Evolutionary conservation across 208 protist genomes (phyloP).

Genomic region (Histomonas meleagridis): DNA sequence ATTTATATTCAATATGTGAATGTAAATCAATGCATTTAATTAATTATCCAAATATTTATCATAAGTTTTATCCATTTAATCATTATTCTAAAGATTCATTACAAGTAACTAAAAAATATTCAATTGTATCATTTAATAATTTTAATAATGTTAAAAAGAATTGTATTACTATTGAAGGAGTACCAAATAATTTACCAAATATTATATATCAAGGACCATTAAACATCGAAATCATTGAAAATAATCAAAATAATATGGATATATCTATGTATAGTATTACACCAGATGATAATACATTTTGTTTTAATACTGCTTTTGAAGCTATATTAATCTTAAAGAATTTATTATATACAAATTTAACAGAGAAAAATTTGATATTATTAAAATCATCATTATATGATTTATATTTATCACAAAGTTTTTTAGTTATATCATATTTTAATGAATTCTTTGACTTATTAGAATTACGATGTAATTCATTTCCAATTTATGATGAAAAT

Average conservation of each 20-base stretch:
- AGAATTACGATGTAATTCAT: constrained; percentile 27
- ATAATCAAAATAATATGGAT: neutral
- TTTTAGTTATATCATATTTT: neutral
- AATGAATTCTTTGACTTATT: neutral
- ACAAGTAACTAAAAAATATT: neutral
- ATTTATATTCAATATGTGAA: neutral
- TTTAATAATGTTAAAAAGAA: neutral
- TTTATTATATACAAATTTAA: neutral
- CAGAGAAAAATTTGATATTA: neutral
- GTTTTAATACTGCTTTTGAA: constrained; percentile 25
- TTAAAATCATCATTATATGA: neutral
- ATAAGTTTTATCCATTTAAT: neutral
- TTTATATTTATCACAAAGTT: neutral
- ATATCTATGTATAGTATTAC: neutral
- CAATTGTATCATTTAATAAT: neutral
- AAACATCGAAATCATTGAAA: neutral
- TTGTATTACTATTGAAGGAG: neutral
- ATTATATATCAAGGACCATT: neutral
- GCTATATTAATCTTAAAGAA: neutral
- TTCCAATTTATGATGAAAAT: too few relatives aligned
- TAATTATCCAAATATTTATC: neutral
- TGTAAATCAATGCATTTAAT: neutral
- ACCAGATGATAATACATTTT: neutral
- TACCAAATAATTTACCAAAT: neutral
- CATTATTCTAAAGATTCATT: neutral